A percentile compares a stretch with the other conserved stretches of the same genome.
Conservation (phyloP, 2,329 filamentous ascomycete species). For the Balansia obtecta region DNA sequence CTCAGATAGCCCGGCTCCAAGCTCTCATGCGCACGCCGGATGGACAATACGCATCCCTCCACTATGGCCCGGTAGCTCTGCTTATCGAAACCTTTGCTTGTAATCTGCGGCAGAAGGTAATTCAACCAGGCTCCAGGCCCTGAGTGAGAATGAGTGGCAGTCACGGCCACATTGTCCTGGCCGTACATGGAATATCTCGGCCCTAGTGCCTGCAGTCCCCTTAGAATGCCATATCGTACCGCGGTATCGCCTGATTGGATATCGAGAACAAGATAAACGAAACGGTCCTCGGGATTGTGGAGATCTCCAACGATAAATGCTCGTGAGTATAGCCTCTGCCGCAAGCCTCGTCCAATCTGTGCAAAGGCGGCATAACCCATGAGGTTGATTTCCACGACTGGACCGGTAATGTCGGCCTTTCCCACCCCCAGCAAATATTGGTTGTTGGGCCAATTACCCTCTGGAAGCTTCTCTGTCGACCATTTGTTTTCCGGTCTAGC, state of each 20-base stretch:
- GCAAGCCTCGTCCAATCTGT: slow-evolving; percentile 71
- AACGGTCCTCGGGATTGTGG: slow-evolving; percentile 52
- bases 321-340: slow-evolving; percentile 74
- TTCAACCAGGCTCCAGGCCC: slow-evolving; percentile 88
- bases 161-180: slow-evolving; percentile 73
- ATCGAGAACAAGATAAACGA: slow-evolving; percentile 81
- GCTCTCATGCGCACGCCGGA: slow-evolving; percentile 60
- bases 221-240: slow-evolving; percentile 68
- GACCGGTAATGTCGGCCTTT: slow-evolving; percentile 47
- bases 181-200: slow-evolving; percentile 57
- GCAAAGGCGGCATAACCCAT: slow-evolving; percentile 75
- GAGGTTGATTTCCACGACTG: slow-evolving; percentile 78
- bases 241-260: slow-evolving; percentile 78
- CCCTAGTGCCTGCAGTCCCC: slow-evolving; percentile 56
- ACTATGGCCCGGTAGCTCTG: slow-evolving; percentile 83
- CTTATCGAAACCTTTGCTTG: slow-evolving; percentile 71
- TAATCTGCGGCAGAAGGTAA: slow-evolving; percentile 81
- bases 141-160: slow-evolving; percentile 81
- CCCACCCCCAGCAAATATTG: slow-evolving; percentile 39
- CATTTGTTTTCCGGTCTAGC: slow-evolving; percentile 7
- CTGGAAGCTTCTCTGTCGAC: slow-evolving; percentile 7
- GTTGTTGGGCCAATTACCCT: slow-evolving; percentile 7
- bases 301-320: slow-evolving; percentile 74
- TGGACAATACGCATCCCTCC: slow-evolving; percentile 67
- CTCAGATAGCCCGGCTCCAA: slow-evolving; percentile 48